Evolutionary conservation across 73 alveolate genomes (phyloP), one percentile per base, ranked within the genome.

Genomic region (Stentor coeruleus): DNA sequence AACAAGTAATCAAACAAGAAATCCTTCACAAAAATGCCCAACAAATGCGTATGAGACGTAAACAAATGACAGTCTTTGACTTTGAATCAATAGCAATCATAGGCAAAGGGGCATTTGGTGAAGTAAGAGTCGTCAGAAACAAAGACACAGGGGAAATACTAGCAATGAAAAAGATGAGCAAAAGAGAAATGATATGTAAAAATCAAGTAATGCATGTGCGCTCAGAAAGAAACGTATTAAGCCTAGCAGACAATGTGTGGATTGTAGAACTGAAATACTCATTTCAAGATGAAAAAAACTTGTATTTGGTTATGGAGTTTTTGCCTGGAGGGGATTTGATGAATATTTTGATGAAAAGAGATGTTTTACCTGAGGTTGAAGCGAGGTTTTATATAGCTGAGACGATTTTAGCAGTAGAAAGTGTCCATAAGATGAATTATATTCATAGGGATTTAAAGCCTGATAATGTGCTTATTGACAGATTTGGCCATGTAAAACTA

Each of bases 101-200:
- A n/a, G 96, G 96, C 38, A 90, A 95, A 84, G 97, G 97, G 20
- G 97, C 97, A 3, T 92, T 92, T 74, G 97, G 97, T 11, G 97
- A 92, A 86, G 97, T 92, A 6, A 83, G 97, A 60, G 92, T 86
- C 37, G 81, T 87, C 59, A 58, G 91, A 60, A 74, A 81, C 42
- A 86, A 86, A 73, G 59, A 79, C 38, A 15, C 86, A 26, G 66
- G 81, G 57, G 91, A 83, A 15, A 81, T 86, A 31, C 86, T 86
- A 30, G 91, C 91, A 39, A 86, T 86, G 33, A 86, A 86, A 82
- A 90, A 90, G 55, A 87, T 90, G 93, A 90, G 74, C 59, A 90
- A 90, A 81, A 77, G 84, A 35, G 96, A 90, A 74, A 90, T 90
- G 96, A 83, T 90, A 39, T 66, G 87, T 77, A 90, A 90, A 83